phyloP scores from a whole-genome alignment of 1,139 yeast genomes.

The Saccharomyces hybrid region DNA sequence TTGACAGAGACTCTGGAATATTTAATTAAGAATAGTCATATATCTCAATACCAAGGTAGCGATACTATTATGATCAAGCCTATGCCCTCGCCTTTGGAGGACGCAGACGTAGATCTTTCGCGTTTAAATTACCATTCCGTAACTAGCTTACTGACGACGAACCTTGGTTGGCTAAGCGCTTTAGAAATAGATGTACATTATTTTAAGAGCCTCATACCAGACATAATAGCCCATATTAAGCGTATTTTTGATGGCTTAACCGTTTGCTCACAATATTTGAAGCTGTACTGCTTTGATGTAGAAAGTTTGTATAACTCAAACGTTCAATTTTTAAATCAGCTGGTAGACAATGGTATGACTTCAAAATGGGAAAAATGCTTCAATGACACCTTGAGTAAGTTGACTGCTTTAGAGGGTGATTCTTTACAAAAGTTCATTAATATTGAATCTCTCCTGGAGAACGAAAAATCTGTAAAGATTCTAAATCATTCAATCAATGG shows the following conservation, averaged over 20 bases:
- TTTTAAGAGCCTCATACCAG: conserved; percentile 29
- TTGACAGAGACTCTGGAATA: background rate
- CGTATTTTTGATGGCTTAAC: conserved; percentile 45
- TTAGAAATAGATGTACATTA: conserved; percentile 39
- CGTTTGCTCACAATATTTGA: conserved; percentile 52
- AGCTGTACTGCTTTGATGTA: conserved; percentile 43
- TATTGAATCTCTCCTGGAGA: conserved; percentile 20
- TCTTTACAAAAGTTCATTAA: conserved; percentile 31
- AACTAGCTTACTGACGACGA: conserved; percentile 37
- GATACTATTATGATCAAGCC: conserved; percentile 35
- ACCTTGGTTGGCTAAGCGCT: conserved; percentile 48
- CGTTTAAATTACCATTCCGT: conserved; percentile 15
- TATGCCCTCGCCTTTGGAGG: conserved; percentile 37
- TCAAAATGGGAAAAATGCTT: conserved; percentile 44
- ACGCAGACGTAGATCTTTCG: conserved; percentile 18
- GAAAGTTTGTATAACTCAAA: conserved; percentile 48
- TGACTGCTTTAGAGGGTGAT: conserved; percentile 36
- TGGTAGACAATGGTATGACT: conserved; percentile 43
- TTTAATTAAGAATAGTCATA: background rate
- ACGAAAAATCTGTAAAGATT: conserved; percentile 27
- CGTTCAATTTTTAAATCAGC: conserved; percentile 40
- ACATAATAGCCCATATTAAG: conserved; percentile 26
- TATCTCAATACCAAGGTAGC: background rate
- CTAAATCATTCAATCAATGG: conserved; percentile 25
- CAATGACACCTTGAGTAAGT: conserved; percentile 21